Conservation (phyloP, 116 monocot species). For the Posidonia oceanica region DNA sequence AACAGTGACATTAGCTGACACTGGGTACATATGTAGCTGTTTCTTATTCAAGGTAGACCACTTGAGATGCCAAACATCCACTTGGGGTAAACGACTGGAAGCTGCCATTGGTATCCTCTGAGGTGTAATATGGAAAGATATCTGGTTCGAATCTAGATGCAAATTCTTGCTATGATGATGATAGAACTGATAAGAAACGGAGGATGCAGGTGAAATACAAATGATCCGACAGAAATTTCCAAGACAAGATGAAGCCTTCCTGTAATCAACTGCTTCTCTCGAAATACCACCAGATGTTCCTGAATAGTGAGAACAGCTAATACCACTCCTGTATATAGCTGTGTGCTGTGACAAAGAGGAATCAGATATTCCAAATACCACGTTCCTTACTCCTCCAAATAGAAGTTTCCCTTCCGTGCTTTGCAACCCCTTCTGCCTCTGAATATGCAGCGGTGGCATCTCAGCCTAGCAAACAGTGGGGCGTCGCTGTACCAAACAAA, state of each 20-base stretch:
- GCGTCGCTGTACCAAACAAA: background rate
- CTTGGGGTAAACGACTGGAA: slow-evolving; percentile 20
- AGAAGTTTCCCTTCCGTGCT: background rate
- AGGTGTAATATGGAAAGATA: slow-evolving; percentile 11
- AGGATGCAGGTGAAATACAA: slow-evolving; percentile 13
- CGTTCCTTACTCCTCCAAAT: background rate
- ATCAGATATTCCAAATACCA: background rate
- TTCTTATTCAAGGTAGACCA: slow-evolving; percentile 15
- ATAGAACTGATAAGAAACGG: slow-evolving; percentile 12
- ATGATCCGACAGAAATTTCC: slow-evolving; percentile 4
- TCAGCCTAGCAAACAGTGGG: background rate
- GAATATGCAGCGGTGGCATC: background rate
- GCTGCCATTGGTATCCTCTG: slow-evolving; percentile 38
- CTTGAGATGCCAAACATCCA: slow-evolving; percentile 9
- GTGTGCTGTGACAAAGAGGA: background rate
- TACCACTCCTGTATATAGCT: background rate
- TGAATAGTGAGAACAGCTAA: background rate
- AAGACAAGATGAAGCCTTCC: slow-evolving; percentile 12
- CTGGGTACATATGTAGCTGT: background rate
- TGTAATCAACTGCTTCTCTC: slow-evolving; percentile 18
- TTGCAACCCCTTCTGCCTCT: background rate
- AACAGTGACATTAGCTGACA: slow-evolving; percentile 12
- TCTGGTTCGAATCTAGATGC: slow-evolving; percentile 9
- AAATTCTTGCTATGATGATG: slow-evolving; percentile 2
- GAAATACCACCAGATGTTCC: slow-evolving; percentile 1